Conservation (phyloP, 352 stramenopile species). For the Globisporangium okanoganense region DNA sequence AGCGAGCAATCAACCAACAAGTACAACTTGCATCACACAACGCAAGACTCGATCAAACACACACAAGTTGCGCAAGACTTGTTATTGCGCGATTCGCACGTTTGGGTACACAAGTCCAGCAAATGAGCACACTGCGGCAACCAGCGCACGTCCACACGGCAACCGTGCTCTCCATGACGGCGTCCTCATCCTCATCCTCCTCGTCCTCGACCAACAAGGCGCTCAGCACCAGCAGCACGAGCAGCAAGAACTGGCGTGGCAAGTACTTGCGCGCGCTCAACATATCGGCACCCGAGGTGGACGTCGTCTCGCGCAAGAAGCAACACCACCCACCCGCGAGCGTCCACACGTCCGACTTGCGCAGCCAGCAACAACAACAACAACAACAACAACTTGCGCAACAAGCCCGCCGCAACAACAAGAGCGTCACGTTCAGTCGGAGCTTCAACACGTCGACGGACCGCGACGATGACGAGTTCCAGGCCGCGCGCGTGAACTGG, state of each 20-base stretch:
- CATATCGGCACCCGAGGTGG: constrained; percentile 49
- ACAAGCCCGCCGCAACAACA: background rate
- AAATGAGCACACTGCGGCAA: background rate
- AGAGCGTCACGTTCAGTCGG: constrained; percentile 13
- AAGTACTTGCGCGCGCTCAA: constrained; percentile 80
- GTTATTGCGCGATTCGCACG: background rate
- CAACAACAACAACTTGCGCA: constrained; percentile 23
- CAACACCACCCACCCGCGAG: background rate
- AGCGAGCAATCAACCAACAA: background rate
- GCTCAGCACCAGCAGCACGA: constrained; percentile 6
- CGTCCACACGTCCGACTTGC: background rate
- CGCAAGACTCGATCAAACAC: background rate
- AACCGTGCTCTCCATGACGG: background rate
- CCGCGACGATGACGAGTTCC: constrained; percentile 20
- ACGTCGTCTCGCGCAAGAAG: constrained; percentile 12
- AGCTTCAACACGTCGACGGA: constrained; percentile 28
- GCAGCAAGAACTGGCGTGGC: constrained; percentile 59
- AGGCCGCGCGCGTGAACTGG: constrained; percentile 16
- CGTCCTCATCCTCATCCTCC: background rate
- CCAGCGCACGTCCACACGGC: background rate
- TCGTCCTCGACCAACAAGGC: background rate
- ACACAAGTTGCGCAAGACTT: background rate
- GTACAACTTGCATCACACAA: constrained; percentile 1
- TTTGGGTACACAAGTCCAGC: background rate
- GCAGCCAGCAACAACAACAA: constrained; percentile 6